Evolutionary conservation across 208 protist species (phyloP).

Genomic region (Porcisia deanei): DNA sequence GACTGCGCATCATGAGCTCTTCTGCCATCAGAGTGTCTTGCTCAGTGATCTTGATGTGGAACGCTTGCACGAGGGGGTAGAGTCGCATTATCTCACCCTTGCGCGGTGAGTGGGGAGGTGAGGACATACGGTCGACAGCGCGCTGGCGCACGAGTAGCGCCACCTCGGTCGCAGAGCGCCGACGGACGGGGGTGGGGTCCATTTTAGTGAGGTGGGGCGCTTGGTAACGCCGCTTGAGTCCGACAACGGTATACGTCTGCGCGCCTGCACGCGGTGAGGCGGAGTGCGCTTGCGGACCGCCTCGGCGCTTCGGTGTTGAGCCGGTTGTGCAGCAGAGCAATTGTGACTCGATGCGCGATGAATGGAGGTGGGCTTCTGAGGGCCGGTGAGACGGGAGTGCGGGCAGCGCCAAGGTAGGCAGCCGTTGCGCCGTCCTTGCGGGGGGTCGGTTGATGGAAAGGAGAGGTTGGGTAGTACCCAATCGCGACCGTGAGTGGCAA

Average conservation of each 20-base stretch:
- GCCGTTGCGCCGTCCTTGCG: background rate
- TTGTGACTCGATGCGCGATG: background rate
- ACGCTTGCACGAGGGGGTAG: constrained; percentile 32
- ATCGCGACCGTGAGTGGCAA: background rate
- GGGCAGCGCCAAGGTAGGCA: background rate
- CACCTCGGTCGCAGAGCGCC: constrained; percentile 20
- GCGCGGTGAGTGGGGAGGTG: background rate
- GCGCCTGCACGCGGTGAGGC: background rate
- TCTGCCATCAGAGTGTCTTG: constrained; percentile 39
- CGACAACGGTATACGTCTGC: background rate
- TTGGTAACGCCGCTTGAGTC: too few relatives aligned
- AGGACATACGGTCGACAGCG: background rate
- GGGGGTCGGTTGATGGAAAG: background rate
- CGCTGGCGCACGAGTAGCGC: constrained; percentile 20
- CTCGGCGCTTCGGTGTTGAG: too few relatives aligned
- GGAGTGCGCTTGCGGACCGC: background rate
- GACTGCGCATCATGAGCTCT: constrained; percentile 43
- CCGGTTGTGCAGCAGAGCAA: background rate
- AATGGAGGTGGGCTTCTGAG: background rate
- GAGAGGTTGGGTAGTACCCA: background rate
- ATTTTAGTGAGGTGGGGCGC: background rate
- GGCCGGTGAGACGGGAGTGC: background rate
- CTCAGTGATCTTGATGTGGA: constrained; percentile 25
- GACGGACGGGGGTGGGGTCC: background rate
- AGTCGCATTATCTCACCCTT: constrained; percentile 25